Base-by-base conservation (phyloP, 129 eudicot species). In the Solidago caesia region DNA sequence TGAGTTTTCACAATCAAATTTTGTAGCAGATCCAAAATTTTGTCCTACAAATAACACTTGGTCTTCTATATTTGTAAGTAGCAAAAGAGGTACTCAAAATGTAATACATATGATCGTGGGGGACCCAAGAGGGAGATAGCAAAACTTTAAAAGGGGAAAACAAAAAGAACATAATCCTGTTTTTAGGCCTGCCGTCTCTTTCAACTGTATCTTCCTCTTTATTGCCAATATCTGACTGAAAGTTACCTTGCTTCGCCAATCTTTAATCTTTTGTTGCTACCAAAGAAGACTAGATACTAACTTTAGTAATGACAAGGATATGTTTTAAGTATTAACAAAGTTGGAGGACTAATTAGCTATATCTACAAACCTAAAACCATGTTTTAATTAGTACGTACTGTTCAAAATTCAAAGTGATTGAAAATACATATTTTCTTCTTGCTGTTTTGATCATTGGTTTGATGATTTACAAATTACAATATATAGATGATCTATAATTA, bases 151-250 rank as follows among this genome's bases (percentile, higher is more conserved):
- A 39, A 59, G 74, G 75, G 55, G 43, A 77, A 77, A 70, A 83
- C 73, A 52, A 44, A 53, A 77, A 80, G 72, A 68, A 75, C 84
- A 74, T 45, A 55, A 80, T 77, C 62, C 68, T 71, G 52, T 65
- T 70, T 80, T 85, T 80, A 70, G 84, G 77, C 83, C 65, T 64
- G 29, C 14, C 26, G 68, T 78, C 77, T 33, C 78, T 67, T 80
- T 80, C 79, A 72, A 73, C 82, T 81, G 46, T 57, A 77, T 72
- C 85, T 71, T 62, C 77, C 75, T 73, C 84, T 75, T 74, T 77
- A 70, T 68, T 72, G 82, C 80, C 78, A 74, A 71, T 63, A 73
- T 77, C 88, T 55, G 79, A 68, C 60, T 61, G 81, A 80, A 73
- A 68, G 83, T 73, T 81, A 77, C 85, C 73, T 67, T 79, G 60